Evolutionary conservation across 805 yeast genomes (phyloP).

Genomic region (Candida maris): DNA sequence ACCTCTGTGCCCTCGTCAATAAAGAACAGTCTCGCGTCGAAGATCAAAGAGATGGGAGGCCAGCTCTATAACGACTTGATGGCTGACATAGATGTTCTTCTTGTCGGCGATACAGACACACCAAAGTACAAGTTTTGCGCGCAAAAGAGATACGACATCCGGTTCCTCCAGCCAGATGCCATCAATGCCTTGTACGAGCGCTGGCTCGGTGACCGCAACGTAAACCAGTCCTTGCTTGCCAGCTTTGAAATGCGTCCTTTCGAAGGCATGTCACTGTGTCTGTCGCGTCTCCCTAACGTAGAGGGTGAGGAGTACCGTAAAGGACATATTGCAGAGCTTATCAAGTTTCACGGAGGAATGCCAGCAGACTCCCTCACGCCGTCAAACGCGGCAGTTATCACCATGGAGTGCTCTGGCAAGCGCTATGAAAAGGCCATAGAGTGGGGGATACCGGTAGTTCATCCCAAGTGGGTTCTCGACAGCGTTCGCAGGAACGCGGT

Average conservation of each 20-base stretch:
- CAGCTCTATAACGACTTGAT: slow-evolving; percentile 51
- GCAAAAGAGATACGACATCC: slow-evolving; percentile 51
- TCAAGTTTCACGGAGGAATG: slow-evolving; percentile 46
- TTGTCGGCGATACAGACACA: slow-evolving; percentile 56
- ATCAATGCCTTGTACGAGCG: slow-evolving; percentile 41
- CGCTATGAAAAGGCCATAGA: slow-evolving; percentile 50
- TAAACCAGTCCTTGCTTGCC: slow-evolving; percentile 13
- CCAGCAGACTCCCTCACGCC: slow-evolving; percentile 48
- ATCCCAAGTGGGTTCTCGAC: slow-evolving; percentile 50
- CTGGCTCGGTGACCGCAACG: slow-evolving; percentile 48
- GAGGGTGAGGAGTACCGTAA: slow-evolving; percentile 25
- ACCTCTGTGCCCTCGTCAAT: slow-evolving; percentile 45
- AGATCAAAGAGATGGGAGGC: slow-evolving; percentile 59
- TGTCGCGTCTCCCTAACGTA: slow-evolving; percentile 35
- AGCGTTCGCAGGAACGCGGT: slow-evolving; percentile 42
- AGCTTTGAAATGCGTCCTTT: slow-evolving; percentile 38
- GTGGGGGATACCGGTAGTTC: slow-evolving; percentile 50
- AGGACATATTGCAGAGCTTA: slow-evolving; percentile 31
- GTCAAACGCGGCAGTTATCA: slow-evolving; percentile 41
- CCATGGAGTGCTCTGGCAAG: slow-evolving; percentile 49
- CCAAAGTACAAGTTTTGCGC: slow-evolving; percentile 54
- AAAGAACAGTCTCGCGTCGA: slow-evolving; percentile 41
- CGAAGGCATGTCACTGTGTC: slow-evolving; percentile 41
- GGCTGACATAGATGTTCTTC: slow-evolving; percentile 54
- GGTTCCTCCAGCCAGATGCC: slow-evolving; percentile 47